Evolutionary conservation across 352 stramenopile genomes (phyloP), one percentile per base, ranked within the genome.

Genomic region (Pythium phragmitis): DNA sequence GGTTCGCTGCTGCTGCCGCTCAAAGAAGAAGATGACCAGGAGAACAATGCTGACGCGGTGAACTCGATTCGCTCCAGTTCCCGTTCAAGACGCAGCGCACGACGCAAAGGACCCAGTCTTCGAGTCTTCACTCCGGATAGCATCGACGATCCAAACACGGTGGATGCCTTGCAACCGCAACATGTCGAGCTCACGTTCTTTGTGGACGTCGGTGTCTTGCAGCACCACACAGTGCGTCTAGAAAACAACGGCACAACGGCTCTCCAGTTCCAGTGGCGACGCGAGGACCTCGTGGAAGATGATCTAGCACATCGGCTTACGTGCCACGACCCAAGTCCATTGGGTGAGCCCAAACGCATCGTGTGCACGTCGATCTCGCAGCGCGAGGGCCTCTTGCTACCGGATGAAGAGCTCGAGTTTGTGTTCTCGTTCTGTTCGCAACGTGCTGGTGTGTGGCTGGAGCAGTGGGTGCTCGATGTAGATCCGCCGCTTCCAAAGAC

Each of bases 381-480:
- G 48, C 55, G 67, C 6, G 56, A 76, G n/a, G 82, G 76, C 17
- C 76, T 70, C 4, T 42, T 89, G 6, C 62, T 91, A n/a, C 84
- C 86, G 0, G 72, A 75, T 14, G 82, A 91, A 47, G 63, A 33
- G 1, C 51, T 79, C n/a, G 57, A 59, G 26, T 85, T 94, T 55
- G 65, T 65, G 12, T 92, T 94, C 58, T 82, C 71, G 12, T 94
- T 93, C 47, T 39, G 66, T 23, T 79, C 84, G 2, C 57, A 68
- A 28, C 54, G 58, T 26, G 51, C 82, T 26, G 82, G 86, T 4
- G 46, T 86, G 8, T 91, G 79, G 59, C 58, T 91, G 5, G 86
- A 92, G 52, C 83, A 85, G 34, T 94, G 86, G 86, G 37, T 85
- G 13, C 58, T 94, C 4, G 75, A 86, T 36, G 68, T 85, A 17